Base-by-base conservation (phyloP, 345 rosid species). In the Chamaenerion angustifolium region DNA sequence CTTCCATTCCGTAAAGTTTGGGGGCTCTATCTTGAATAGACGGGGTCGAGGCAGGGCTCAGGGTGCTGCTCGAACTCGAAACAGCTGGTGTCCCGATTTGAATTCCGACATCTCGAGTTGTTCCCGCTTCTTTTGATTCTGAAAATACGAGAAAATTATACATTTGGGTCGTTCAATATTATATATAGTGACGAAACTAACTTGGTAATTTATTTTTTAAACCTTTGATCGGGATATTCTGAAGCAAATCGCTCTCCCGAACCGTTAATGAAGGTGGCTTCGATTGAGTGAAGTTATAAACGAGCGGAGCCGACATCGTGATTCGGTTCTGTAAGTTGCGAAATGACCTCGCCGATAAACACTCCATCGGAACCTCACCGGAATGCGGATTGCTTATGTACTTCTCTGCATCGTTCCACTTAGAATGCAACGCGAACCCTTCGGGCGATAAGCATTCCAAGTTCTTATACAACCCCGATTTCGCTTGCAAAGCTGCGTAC, bases 391-490 rank as follows among this genome's bases (percentile, higher is more conserved):
- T 93, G 60, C 92, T 72, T 12, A 93, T 93, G 62, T 93, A 93
- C 40, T 78, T 88, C 79, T 93, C 97, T 16, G 99, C 99, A 61
- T 93, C 97, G 52, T 73, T 82, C 99, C 99, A 93, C 59, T 93
- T 88, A 0, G 99, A 85, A 50, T 93, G 76, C 53, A 93, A 68
- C 14, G 86, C 78, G 69, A 88, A 81, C 46, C 94, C 95, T 35
- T 85, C 88, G 19, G 90, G 88, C 35, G 83, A 76, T 46, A 49
- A 64, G 62, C 90, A 78, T 15, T 87, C 96, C 79, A 81, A 71
- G 10, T 64, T 64, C 12, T 75, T 65, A 16, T 71, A 69, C 19
- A 46, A 65, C 45, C 66, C 71, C 40, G 82, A 69, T 74, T 73
- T 92, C 45, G 84, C 84, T 70, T 82, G 95, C 70, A 92, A 73